phyloP scores from a whole-genome alignment of 2,329 filamentous ascomycete species.

The Cladosporium cucumerinum region DNA sequence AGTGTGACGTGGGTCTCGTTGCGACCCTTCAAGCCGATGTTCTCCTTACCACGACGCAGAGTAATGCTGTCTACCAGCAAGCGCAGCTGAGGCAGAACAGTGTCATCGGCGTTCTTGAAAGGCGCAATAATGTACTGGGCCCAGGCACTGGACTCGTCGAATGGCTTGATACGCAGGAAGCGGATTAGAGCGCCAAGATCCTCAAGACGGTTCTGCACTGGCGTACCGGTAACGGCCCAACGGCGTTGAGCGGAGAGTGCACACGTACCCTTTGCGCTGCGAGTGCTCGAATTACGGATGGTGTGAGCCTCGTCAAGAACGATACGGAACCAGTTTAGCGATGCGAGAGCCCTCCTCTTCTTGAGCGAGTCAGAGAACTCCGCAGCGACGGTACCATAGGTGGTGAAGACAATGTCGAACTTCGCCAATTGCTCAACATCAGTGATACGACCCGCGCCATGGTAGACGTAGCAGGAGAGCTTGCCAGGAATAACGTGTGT shows the following conservation, averaged over 20 bases:
- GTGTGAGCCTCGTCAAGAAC: constrained; percentile 93
- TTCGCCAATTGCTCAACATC: constrained; percentile 65
- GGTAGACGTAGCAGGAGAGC: constrained; percentile 77
- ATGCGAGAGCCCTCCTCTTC: constrained; percentile 63
- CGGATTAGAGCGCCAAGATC: constrained; percentile 83
- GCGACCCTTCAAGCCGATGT: constrained; percentile 74
- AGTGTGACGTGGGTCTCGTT: constrained; percentile 71
- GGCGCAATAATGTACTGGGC: constrained; percentile 75
- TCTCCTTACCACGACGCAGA: constrained; percentile 84
- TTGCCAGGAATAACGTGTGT: constrained; percentile 66
- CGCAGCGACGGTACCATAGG: constrained; percentile 81
- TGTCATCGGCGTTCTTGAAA: constrained; percentile 81
- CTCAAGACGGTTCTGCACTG: constrained; percentile 88
- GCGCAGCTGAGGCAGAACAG: constrained; percentile 79
- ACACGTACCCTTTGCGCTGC: constrained; percentile 82
- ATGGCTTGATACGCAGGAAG: constrained; percentile 80
- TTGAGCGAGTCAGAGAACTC: constrained; percentile 47
- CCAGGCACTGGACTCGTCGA: constrained; percentile 75
- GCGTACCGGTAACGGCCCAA: constrained; percentile 97
- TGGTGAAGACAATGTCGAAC: constrained; percentile 85
- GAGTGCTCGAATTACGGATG: constrained; percentile 79
- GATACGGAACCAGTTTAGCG: constrained; percentile 88
- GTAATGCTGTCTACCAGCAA: constrained; percentile 94
- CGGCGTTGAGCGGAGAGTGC: constrained; percentile 73
- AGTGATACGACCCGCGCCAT: constrained; percentile 72